phyloP scores from a whole-genome alignment of 495 filamentous ascomycete genomes.

The Aspergillus campestris region DNA sequence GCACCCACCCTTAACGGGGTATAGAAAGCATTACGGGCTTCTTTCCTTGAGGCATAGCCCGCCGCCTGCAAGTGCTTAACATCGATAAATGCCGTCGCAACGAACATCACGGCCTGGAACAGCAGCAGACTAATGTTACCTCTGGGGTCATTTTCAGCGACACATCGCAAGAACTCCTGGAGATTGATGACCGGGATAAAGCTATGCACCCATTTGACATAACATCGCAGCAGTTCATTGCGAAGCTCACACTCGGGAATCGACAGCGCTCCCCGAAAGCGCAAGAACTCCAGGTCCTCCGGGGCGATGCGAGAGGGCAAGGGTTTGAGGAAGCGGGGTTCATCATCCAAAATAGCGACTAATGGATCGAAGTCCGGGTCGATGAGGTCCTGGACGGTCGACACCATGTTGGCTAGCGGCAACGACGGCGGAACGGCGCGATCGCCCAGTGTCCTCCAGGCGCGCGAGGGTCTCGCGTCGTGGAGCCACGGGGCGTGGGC shows the following conservation, averaged over 20 bases:
- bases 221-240: constrained; percentile 62
- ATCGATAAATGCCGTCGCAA: constrained; percentile 67
- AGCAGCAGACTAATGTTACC: constrained; percentile 64
- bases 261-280: constrained; percentile 61
- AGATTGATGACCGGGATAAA: constrained; percentile 78
- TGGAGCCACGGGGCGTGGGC: constrained; percentile 31
- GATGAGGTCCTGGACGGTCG: constrained; percentile 34
- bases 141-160: constrained; percentile 49
- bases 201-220: constrained; percentile 76
- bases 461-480: constrained; percentile 18
- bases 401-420: constrained; percentile 35
- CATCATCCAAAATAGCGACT: constrained; percentile 33
- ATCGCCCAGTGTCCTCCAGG: constrained; percentile 23
- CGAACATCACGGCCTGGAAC: constrained; percentile 76
- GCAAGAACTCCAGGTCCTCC: constrained; percentile 66
- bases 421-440: constrained; percentile 27
- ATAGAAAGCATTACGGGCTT: constrained; percentile 68
- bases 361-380: constrained; percentile 39
- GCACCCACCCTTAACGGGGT: constrained; percentile 61
- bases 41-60: constrained; percentile 61
- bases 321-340: constrained; percentile 45
- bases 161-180: constrained; percentile 55
- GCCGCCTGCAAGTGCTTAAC: constrained; percentile 55
- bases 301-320: constrained; percentile 44
- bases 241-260: constrained; percentile 57